Base-by-base conservation (phyloP, 2,329 filamentous ascomycete species). In the Rhynchosporium secalis region DNA sequence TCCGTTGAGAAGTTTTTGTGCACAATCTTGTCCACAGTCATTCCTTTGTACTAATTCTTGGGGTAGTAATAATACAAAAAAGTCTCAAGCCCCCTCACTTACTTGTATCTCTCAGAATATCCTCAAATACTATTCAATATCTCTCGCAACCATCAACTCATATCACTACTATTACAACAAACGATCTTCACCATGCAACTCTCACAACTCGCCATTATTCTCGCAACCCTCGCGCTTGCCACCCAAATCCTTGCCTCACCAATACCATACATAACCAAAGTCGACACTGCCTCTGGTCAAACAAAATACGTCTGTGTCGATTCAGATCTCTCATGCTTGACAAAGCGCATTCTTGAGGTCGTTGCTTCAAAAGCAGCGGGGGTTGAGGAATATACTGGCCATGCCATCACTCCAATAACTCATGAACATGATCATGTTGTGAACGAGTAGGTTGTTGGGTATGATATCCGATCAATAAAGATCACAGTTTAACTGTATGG, bases 291-390 rank as follows among this genome's bases (percentile, higher is more conserved):
- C 13, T 47, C 43, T n/a, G 55, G 55, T 20, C n/a, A 10, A 33
- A n/a, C 45, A 8, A 58, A 58, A 40, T 58, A 28, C n/a, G 55
- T 58, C 29, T 58, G 55, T 31, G 55, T 58, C 31, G 55, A 58
- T 29, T 58, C 55, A 28, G 55, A 58, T 28, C 43, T 58, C 5
- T 46, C 55, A 4, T 58, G 55, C 29, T 31, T 58, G 10, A 58
- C 55, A 15, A 58, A 58, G 45, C 29, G 55, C n/a, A 43, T n/a
- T 6, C n/a, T 15, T 7, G 4, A 33, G 2, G 43, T 9, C 2
- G n/a, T 54, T n/a, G 13, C 33, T 1, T 54, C 49, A 13, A 20
- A n/a, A 5, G 7, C 28, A 9, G 40, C 28, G 4, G 40, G 9
- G 26, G 13, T 31, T n/a, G 12, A 26, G 20, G 51, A 26, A 31